Base-by-base conservation (phyloP, 2,329 filamentous ascomycete species). In the Aureobasidium uvarum region DNA sequence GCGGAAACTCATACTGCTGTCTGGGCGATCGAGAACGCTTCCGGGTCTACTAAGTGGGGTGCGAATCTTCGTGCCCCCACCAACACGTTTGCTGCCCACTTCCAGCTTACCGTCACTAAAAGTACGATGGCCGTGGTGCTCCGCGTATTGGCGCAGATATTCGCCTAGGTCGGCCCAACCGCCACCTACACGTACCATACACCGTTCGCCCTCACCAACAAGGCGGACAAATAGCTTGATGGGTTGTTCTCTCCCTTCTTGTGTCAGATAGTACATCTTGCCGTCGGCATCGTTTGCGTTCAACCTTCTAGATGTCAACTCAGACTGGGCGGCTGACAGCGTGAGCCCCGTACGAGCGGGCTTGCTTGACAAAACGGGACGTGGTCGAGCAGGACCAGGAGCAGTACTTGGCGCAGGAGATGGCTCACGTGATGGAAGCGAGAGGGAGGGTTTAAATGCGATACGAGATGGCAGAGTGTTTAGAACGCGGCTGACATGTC, bases 121-220 rank as follows among this genome's bases (percentile, higher is more conserved):
- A 36, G 84, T 81, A 51, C 85, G 87, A n/a, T 91, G 88, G 50
- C 91, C 90, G 74, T 99, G 95, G 74, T 99, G 95, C 66, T 88
- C 87, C 8, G 92, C 93, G 72, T 97, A 99, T 75, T 96, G 92
- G 71, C 92, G 89, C 48, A 99, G 83, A 73, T 97, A 99, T 76
- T 98, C 95, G 43, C 90, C 94, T 23, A 99, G 81, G 76, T 99
- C 95, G 16, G 93, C 92, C 95, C 95, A 99, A n/a, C 95, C 95
- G 66, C 95, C 95, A 14, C 95, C 95, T 14, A 99, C 94, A 41
- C 95, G 90, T 8, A 99, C 95, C 95, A 99, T 98, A 67, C 98
- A 92, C 60, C 95, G 87, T 76, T 98, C 92, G 18, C 91, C 91
- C 75, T 96, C 92, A 58, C 95, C 95, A 2, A 99, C 93, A 1